Conservation (phyloP, 352 stramenopile species). For the Pythium rishiriense region DNA sequence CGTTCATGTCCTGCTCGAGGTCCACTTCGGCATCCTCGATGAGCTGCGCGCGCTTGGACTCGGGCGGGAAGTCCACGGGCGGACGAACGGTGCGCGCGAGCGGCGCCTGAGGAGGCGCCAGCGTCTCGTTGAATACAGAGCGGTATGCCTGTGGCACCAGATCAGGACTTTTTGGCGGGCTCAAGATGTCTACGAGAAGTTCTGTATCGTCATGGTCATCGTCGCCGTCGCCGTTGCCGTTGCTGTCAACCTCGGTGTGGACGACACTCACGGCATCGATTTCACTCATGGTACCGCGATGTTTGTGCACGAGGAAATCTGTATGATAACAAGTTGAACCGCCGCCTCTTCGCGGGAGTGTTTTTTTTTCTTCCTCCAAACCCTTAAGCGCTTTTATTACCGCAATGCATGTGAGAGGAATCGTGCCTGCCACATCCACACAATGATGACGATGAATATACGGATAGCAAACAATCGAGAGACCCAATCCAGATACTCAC, state of each 20-base stretch:
- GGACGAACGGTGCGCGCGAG: slow-evolving; percentile 34
- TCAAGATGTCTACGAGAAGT: not conserved
- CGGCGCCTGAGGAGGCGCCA: slow-evolving; percentile 28
- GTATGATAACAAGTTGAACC: not conserved
- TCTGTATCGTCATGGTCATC: not conserved
- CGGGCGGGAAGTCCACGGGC: slow-evolving; percentile 58
- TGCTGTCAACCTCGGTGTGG: not conserved
- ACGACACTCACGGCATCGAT: not conserved
- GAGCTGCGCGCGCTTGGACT: slow-evolving; percentile 71
- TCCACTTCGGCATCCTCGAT: slow-evolving; percentile 77
- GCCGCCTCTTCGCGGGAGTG: not conserved
- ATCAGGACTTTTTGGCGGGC: not conserved
- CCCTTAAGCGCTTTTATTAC: not conserved
- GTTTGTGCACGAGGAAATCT: not conserved
- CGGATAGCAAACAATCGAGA: not conserved
- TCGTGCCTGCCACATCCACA: not conserved
- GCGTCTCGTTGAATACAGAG: slow-evolving; percentile 31
- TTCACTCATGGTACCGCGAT: not conserved
- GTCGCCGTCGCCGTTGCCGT: not conserved
- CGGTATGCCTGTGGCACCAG: slow-evolving; percentile 28
- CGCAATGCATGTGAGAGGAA: not conserved
- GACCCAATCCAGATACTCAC: not conserved
- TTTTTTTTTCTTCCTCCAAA: not conserved
- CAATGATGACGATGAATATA: not conserved
- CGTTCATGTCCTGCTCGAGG: slow-evolving; percentile 78